Evolutionary conservation across 805 yeast genomes (phyloP).

Genomic region (Danielia oregonensis): DNA sequence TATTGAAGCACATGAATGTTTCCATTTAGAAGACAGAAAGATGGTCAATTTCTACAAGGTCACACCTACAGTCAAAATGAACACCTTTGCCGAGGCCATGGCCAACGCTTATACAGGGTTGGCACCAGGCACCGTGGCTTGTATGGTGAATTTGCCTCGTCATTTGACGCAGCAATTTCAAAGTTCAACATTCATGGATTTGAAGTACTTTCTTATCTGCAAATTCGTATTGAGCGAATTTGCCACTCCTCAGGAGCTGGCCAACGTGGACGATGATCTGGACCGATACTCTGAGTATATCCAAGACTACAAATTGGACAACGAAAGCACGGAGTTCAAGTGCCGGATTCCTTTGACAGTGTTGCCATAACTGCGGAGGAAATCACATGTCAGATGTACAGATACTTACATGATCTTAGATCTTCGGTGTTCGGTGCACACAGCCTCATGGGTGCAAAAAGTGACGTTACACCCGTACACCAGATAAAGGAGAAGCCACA

Average conservation of each 20-base stretch:
- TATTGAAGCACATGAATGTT: conserved; percentile 39
- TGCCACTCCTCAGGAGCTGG: conserved; percentile 4
- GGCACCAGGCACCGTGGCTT: conserved; percentile 5
- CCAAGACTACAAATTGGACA: conserved; percentile 11
- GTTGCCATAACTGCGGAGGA: conserved; percentile 7
- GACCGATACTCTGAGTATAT: conserved; percentile 11
- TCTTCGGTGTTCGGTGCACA: not conserved
- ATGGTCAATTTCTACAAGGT: conserved; percentile 29
- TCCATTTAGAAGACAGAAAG: conserved; percentile 19
- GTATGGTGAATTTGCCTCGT: conserved; percentile 29
- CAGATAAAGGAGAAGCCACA: no score
- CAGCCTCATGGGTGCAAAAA: not conserved
- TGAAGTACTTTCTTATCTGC: conserved; percentile 34
- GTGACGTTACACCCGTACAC: not conserved
- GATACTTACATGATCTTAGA: no score
- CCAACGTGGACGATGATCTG: conserved; percentile 5
- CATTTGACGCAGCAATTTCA: conserved; percentile 34
- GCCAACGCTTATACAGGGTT: conserved; percentile 10
- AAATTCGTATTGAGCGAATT: conserved; percentile 34
- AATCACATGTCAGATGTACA: no score
- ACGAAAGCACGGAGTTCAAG: conserved; percentile 13
- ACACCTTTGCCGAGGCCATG: conserved; percentile 29
- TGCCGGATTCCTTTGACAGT: conserved; percentile 14
- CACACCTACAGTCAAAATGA: conserved; percentile 30
- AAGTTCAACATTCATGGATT: conserved; percentile 31